Evolutionary conservation across 2,329 filamentous ascomycete genomes (phyloP).

Genomic region (Iodosphaeria phyllophila): DNA sequence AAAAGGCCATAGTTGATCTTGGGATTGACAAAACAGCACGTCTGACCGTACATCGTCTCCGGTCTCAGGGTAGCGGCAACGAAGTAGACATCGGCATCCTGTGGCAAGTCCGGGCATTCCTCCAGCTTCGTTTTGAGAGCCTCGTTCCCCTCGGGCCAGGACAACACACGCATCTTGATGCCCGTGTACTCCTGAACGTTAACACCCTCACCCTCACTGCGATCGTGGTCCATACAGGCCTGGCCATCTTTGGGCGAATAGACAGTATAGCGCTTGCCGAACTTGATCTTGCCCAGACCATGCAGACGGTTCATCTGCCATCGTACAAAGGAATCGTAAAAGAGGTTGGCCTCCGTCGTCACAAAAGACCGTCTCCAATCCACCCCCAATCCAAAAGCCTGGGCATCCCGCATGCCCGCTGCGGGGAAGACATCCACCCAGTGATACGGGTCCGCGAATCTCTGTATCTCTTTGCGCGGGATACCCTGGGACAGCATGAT

Average conservation of each 20-base stretch:
- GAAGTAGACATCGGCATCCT: constrained; percentile 66
- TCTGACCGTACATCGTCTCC: constrained; percentile 98
- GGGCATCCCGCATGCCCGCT: constrained; percentile 62
- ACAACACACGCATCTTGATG: constrained; percentile 49
- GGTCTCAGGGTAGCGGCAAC: constrained; percentile 82
- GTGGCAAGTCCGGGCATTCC: no score
- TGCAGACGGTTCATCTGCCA: constrained; percentile 96
- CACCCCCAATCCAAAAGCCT: constrained; percentile 67
- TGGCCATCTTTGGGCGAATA: constrained; percentile 83
- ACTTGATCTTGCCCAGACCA: constrained; percentile 82
- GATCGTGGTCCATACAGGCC: constrained; percentile 75
- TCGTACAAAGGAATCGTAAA: constrained; percentile 85
- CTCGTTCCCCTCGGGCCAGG: constrained; percentile 42
- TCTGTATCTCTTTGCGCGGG: constrained; percentile 72
- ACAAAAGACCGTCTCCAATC: constrained; percentile 90
- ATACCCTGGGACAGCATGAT: constrained; percentile 89
- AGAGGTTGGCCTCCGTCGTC: constrained; percentile 91
- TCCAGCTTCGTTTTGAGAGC: constrained; percentile 61
- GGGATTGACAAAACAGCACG: constrained; percentile 85
- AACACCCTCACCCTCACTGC: constrained; percentile 63
- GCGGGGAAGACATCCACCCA: constrained; percentile 88
- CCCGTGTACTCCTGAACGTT: constrained; percentile 84
- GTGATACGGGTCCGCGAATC: constrained; percentile 76
- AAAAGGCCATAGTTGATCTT: constrained; percentile 80
- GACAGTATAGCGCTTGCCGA: constrained; percentile 82